A percentile compares a stretch with the other conserved stretches of the same genome.
phyloP scores from a whole-genome alignment of 352 stramenopile genomes.

The Globisporangium acanthophoron region DNA sequence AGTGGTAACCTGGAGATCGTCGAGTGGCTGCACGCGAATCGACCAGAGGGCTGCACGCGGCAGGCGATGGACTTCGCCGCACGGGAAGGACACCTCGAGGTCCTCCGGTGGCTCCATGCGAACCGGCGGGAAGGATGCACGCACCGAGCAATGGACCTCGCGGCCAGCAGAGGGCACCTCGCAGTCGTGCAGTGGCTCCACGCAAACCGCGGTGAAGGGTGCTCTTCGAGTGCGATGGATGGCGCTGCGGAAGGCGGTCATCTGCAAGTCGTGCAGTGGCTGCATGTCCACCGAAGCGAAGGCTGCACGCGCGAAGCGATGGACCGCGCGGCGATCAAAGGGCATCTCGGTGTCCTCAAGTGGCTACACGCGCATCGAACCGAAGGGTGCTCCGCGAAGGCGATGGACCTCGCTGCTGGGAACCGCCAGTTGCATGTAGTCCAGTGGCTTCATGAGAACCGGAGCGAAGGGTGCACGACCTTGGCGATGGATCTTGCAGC shows the following conservation, averaged over 20 bases:
- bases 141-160: not conserved
- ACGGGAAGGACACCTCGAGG: not conserved
- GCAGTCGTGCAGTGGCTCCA: not conserved
- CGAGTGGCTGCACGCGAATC: too few relatives aligned
- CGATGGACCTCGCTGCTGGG: too few relatives aligned
- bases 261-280: not conserved
- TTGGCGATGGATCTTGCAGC: too few relatives aligned
- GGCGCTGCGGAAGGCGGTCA: not conserved
- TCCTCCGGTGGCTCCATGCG: not conserved
- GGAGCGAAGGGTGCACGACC: too few relatives aligned
- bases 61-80: not conserved
- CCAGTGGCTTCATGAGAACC: too few relatives aligned
- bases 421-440: too few relatives aligned
- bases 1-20: too few relatives aligned
- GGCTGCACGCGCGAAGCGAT: not conserved
- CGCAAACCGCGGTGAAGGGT: not conserved
- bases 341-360: not conserved
- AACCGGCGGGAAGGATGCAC: not conserved
- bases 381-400: too few relatives aligned
- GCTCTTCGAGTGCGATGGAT: not conserved
- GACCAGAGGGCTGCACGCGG: too few relatives aligned
- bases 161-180: not conserved
- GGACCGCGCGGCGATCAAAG: not conserved
- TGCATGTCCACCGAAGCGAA: not conserved
- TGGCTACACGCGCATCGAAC: not conserved